Conservation (phyloP, 108 stramenopile genomes). For the Conticribra weissflogii region DNA sequence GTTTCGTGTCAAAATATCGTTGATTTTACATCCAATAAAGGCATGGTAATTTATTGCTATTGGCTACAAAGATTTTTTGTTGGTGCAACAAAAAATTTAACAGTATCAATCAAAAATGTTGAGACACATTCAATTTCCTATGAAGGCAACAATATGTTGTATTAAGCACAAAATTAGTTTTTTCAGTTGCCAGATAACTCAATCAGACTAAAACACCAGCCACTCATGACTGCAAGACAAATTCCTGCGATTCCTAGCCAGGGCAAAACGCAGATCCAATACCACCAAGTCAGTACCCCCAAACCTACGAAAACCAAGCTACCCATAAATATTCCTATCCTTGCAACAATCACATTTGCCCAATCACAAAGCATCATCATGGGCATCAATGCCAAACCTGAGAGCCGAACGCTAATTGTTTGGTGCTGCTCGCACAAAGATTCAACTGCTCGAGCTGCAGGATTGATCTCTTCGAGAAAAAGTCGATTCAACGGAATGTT, state of each 20-base stretch:
- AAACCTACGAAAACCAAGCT: conserved; percentile 34
- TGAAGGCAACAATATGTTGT: too few relatives aligned
- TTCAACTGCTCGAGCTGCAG: conserved; percentile 48
- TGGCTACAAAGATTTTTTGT: too few relatives aligned
- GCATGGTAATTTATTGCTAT: too few relatives aligned
- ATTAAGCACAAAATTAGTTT: too few relatives aligned
- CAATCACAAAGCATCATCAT: conserved; percentile 46
- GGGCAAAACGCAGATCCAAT: conserved; percentile 67
- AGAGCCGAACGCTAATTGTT: conserved; percentile 64
- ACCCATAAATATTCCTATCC: conserved; percentile 43
- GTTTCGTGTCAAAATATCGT: too few relatives aligned
- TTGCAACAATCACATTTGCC: conserved; percentile 24
- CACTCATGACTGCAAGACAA: conserved; percentile 56
- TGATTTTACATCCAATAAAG: too few relatives aligned
- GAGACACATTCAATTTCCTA: too few relatives aligned
- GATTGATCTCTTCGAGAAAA: conserved; percentile 62
- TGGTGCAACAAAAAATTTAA: too few relatives aligned
- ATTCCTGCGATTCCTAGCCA: conserved; percentile 51
- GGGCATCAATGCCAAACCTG: conserved; percentile 74
- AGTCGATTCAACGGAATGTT: conserved; percentile 54
- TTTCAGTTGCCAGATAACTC: conserved; percentile 79
- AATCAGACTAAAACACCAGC: conserved; percentile 83
- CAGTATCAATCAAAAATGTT: too few relatives aligned
- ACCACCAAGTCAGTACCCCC: conserved; percentile 46
- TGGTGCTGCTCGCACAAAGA: conserved; percentile 75